A percentile compares a stretch with the other conserved stretches of the same genome.
Conservation (phyloP, 805 yeast genomes). For the Saturnispora hagleri region DNA sequence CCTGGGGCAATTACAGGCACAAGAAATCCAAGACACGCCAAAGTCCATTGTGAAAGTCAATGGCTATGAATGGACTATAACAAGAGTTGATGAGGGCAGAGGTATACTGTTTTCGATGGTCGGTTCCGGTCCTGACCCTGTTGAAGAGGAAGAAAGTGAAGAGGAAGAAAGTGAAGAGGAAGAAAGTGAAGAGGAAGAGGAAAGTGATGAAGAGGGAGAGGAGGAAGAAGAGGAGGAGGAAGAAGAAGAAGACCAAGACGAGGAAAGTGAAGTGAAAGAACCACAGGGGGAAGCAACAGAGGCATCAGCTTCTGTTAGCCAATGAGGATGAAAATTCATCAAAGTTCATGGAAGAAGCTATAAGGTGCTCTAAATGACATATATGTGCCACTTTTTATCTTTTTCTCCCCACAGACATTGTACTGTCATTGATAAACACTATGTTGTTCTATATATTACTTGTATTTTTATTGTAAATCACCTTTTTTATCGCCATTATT, state of each 20-base stretch:
- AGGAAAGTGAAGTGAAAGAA: neutral
- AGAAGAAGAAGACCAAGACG: neutral
- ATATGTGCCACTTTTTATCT: neutral
- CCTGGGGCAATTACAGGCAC: constrained; percentile 1
- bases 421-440: neutral
- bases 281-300: neutral
- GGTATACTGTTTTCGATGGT: constrained; percentile 4
- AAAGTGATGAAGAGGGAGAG: neutral
- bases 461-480: constrained; percentile 1
- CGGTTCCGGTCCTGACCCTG: neutral
- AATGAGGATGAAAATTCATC: neutral
- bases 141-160: neutral
- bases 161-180: neutral
- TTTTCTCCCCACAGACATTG: neutral
- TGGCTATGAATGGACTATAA: constrained; percentile 2
- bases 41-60: neutral
- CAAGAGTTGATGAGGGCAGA: neutral
- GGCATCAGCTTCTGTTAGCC: neutral
- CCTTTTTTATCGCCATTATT: neutral
- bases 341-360: neutral
- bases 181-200: neutral
- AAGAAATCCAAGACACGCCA: neutral
- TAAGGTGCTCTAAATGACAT: neutral
- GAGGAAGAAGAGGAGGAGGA: neutral
- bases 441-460: neutral